Conservation (phyloP, 805 yeast species). For the Metschnikowia amazonensis region DNA sequence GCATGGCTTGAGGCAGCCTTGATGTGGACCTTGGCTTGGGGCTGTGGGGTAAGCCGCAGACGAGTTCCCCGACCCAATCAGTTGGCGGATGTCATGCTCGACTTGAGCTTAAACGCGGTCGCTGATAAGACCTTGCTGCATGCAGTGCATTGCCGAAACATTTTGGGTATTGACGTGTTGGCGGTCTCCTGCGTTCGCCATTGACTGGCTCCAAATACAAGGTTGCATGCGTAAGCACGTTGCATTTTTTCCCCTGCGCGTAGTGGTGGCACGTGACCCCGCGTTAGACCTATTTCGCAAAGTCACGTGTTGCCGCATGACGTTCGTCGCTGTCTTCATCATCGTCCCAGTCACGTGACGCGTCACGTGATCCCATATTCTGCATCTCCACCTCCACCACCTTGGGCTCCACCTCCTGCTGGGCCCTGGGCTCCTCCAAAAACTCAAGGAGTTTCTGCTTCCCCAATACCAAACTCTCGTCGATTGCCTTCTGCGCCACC, state of each 20-base stretch:
- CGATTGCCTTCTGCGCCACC: slow-evolving; percentile 54
- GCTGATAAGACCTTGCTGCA: not conserved
- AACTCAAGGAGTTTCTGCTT: slow-evolving; percentile 59
- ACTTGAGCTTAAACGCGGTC: too few species aligned
- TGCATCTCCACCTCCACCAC: slow-evolving; percentile 18
- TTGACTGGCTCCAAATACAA: not conserved
- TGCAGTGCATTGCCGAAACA: not conserved
- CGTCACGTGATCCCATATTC: slow-evolving; percentile 7
- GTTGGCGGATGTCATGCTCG: too few species aligned
- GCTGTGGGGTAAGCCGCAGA: too few species aligned
- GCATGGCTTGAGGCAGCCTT: too few species aligned
- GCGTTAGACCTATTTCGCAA: too few species aligned
- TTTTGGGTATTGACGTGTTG: not conserved
- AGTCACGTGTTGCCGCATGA: not conserved
- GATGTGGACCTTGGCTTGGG: too few species aligned
- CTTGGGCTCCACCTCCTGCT: too few species aligned
- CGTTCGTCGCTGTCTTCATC: not conserved
- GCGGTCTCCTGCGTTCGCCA: too few species aligned
- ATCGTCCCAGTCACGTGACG: not conserved
- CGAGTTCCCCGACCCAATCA: too few species aligned
- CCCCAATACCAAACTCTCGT: slow-evolving; percentile 53
- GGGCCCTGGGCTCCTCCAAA: slow-evolving; percentile 43
- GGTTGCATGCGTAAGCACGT: slow-evolving; percentile 1
- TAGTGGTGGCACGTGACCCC: not conserved
- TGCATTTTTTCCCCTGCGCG: not conserved